Base-by-base conservation (phyloP, 495 filamentous ascomycete species). In the Penicillium egyptiacum region DNA sequence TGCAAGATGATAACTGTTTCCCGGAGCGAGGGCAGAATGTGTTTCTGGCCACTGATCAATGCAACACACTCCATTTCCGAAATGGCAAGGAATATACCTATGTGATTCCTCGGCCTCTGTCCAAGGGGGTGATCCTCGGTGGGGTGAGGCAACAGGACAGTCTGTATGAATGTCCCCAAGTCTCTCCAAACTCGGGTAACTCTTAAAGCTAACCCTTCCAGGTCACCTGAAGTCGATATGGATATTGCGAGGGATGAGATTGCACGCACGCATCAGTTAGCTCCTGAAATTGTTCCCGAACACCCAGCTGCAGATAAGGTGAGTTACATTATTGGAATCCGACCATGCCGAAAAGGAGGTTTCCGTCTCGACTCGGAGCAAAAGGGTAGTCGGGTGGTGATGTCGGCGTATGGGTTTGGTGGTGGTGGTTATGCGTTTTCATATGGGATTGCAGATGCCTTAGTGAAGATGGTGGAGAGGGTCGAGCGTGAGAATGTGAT, bases 31-130 rank as follows among this genome's bases (percentile, higher is more conserved):
- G 75, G 10, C 75, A 79, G 44, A 79, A 77, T 55, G 73, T 79
- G 6, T 75, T 76, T 42, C 61, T 68, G 11, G 55, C 57, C 26
- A 77, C 72, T 1, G 61, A 73, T 1, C 54, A 67, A 22, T 71
- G 67, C 50, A 40, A 65, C 5, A 71, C 64, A 0, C 53, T 78
- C 58, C 74, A 75, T 47, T 77, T 78, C 39, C 70, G 72, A 1
- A 76, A 76, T 49, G 79, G 77, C 33, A 62, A 68, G 8, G 75
- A 80, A 52, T 81, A 81, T 49, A 80, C 77, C 17, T 80, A 81
- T 56, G 62, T 81, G 19, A 81, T 81, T 42, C 79, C 79, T 19
- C 71, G 77, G n/a, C 70, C 74, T 5, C 51, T 69, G 5, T 72
- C 75, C 12, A 63, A 68, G 7, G 77, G 75, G 8, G 69, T 80